Evolutionary conservation across 179 eudicot species (phyloP).

Genomic region (Nepenthes alata): DNA sequence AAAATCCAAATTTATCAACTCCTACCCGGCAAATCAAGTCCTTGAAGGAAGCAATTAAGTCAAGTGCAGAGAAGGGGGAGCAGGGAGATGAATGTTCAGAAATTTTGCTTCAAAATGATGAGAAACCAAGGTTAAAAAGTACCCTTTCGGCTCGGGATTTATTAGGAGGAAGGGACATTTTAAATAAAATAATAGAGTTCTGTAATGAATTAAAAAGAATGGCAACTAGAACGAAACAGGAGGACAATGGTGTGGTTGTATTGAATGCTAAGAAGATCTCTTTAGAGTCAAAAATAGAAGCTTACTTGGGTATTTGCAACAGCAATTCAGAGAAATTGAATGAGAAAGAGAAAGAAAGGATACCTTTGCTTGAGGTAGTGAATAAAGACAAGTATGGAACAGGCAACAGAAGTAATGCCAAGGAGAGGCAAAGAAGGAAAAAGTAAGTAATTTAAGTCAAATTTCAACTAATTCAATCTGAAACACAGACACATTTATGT

Average conservation of each 20-base stretch:
- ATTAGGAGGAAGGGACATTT: slow-evolving; percentile 56
- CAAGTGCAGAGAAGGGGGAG: slow-evolving; percentile 37
- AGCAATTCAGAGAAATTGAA: slow-evolving; percentile 7
- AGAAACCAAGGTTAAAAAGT: slow-evolving; percentile 36
- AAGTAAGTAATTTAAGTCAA: slow-evolving; percentile 12
- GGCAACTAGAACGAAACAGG: slow-evolving; percentile 34
- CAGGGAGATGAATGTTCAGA: slow-evolving; percentile 16
- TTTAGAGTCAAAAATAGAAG: slow-evolving; percentile 3
- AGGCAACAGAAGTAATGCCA: slow-evolving; percentile 14
- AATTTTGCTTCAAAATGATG: slow-evolving; percentile 14
- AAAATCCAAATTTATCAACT: slow-evolving; percentile 51
- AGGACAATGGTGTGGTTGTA: slow-evolving; percentile 17
- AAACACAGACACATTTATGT: too few species aligned
- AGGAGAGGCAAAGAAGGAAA: slow-evolving; percentile 28
- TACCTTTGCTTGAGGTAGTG: slow-evolving; percentile 37
- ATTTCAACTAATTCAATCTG: too few species aligned
- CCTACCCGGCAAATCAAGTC: slow-evolving; percentile 20
- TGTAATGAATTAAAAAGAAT: slow-evolving; percentile 70
- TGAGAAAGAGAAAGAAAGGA: slow-evolving; percentile 35
- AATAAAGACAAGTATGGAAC: neutral
- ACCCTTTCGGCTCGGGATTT: slow-evolving; percentile 60
- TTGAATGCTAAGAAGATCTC: slow-evolving; percentile 8
- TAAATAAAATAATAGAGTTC: slow-evolving; percentile 58
- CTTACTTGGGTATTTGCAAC: neutral
- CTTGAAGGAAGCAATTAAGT: slow-evolving; percentile 34